Evolutionary conservation across 805 yeast species (phyloP).

Genomic region (Wickerhamiella lipophila): DNA sequence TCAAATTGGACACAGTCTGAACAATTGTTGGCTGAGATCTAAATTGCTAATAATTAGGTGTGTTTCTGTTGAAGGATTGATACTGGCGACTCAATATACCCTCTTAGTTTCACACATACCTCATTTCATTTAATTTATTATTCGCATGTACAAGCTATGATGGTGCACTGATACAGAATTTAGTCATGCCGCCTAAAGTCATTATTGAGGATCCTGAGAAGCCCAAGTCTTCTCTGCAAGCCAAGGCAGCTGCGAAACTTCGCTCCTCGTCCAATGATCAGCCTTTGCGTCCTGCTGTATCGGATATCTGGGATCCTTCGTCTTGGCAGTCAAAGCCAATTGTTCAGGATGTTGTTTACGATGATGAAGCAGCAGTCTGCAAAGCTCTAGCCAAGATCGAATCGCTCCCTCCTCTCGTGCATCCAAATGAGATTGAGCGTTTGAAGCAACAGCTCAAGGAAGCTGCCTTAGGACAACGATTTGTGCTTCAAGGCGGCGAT

Average conservation of each 20-base stretch:
- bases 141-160: not conserved
- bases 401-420: conserved; percentile 33
- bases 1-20: too few species aligned
- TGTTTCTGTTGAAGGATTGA: too few species aligned
- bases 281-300: conserved; percentile 13
- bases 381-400: conserved; percentile 32
- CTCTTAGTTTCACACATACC: too few species aligned
- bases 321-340: conserved; percentile 35
- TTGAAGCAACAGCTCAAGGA: conserved; percentile 28
- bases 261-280: conserved; percentile 28
- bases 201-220: conserved; percentile 25
- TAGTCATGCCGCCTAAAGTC: conserved; percentile 7
- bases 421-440: conserved; percentile 29
- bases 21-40: too few species aligned
- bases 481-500: conserved; percentile 35
- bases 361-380: conserved; percentile 30
- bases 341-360: conserved; percentile 33
- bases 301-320: conserved; percentile 29
- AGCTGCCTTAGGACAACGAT: conserved; percentile 35
- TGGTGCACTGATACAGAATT: not conserved
- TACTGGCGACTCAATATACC: too few species aligned
- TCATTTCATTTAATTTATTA: not conserved
- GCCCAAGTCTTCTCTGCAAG: conserved; percentile 29
- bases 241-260: conserved; percentile 30
- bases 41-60: too few species aligned